Conservation (phyloP, 176 grass and related monocot species). For the Panicum miliaceum region DNA sequence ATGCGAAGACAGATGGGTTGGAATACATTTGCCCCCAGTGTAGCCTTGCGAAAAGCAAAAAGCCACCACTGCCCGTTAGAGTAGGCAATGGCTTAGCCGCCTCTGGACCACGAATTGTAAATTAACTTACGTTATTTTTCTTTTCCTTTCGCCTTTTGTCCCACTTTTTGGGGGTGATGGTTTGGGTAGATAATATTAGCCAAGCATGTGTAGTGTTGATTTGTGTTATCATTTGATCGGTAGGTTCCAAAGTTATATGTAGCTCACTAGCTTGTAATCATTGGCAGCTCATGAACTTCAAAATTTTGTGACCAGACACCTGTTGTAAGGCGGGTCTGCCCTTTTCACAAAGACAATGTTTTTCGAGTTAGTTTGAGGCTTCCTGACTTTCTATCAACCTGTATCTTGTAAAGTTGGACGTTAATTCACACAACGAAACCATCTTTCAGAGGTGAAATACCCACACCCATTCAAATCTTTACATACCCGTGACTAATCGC, state of each 20-base stretch:
- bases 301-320: too few species aligned
- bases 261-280: background rate
- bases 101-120: slow-evolving; percentile 31
- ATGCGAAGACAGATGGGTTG: slow-evolving; percentile 73
- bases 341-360: too few species aligned
- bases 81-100: slow-evolving; percentile 40
- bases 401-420: too few species aligned
- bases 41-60: slow-evolving; percentile 52
- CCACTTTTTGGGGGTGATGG: slow-evolving; percentile 13
- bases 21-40: slow-evolving; percentile 73
- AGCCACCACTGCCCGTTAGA: background rate
- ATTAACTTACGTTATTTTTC: slow-evolving; percentile 33
- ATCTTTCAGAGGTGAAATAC: too few species aligned
- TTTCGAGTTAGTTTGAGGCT: too few species aligned
- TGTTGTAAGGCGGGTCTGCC: too few species aligned
- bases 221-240: slow-evolving; percentile 23
- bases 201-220: background rate
- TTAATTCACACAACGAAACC: too few species aligned
- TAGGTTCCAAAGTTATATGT: slow-evolving; percentile 15
- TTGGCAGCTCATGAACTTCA: background rate
- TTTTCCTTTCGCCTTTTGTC: background rate
- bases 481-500: too few species aligned
- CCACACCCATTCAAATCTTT: too few species aligned
- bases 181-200: background rate
- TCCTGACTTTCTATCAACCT: too few species aligned